phyloP scores from a whole-genome alignment of 306 rosid species.

The Trifolium fragiferum region DNA sequence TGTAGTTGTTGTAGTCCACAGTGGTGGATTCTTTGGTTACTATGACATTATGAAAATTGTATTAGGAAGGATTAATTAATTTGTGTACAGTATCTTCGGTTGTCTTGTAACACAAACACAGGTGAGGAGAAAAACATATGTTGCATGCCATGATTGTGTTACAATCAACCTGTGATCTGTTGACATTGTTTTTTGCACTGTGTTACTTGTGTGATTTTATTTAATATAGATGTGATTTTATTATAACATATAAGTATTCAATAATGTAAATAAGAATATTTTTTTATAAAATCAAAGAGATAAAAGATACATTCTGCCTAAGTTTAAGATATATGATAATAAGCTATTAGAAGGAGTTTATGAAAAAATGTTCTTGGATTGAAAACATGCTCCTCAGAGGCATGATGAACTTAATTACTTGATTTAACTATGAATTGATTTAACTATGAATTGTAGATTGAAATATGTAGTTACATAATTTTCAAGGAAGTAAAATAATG shows the following conservation, averaged over 20 bases:
- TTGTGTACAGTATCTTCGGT: constrained; percentile 41
- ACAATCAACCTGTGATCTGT: constrained; percentile 3
- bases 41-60: constrained; percentile 34
- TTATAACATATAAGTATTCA: background rate
- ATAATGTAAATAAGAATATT: no score
- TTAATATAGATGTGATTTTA: background rate
- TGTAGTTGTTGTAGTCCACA: constrained; percentile 22
- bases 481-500: no score
- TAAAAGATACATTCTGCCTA: no score
- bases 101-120: constrained; percentile 4
- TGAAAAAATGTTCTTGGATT: no score
- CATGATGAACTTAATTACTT: no score
- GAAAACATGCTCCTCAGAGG: no score
- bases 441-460: no score
- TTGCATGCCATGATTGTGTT: background rate
- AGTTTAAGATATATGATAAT: no score
- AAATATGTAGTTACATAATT: no score
- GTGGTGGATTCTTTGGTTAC: constrained; percentile 38
- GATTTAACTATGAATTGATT: no score
- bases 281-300: no score
- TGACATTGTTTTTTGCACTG: background rate
- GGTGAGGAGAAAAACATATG: background rate
- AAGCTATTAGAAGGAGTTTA: no score
- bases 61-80: constrained; percentile 36
- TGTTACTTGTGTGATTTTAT: background rate